Conservation (phyloP, 2,329 filamentous ascomycete genomes). For the Kalmusia sp. region DNA sequence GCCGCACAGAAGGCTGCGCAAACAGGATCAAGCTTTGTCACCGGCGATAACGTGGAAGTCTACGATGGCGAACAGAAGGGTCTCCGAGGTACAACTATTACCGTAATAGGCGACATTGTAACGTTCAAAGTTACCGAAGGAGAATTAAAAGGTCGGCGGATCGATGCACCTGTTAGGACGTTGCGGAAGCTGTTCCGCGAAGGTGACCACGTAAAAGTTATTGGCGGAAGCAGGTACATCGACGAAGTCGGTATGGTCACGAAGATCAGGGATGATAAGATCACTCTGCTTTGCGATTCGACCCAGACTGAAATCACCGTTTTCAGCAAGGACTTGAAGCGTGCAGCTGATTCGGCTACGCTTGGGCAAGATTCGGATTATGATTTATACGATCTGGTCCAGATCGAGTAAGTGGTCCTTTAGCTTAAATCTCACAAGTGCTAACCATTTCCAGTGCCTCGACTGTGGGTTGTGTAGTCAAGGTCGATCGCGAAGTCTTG, state of each 20-base stretch:
- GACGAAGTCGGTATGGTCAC: slow-evolving; percentile 98
- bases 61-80: slow-evolving; percentile 95
- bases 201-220: slow-evolving; percentile 98
- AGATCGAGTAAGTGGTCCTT: slow-evolving; percentile 72
- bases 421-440: slow-evolving; percentile 1
- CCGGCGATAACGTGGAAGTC: slow-evolving; percentile 95
- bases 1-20: slow-evolving; percentile 87
- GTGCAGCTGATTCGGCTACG: slow-evolving; percentile 90
- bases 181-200: slow-evolving; percentile 90
- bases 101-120: slow-evolving; percentile 90
- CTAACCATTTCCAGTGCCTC: slow-evolving; percentile 62
- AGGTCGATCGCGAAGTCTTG: slow-evolving; percentile 92
- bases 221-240: slow-evolving; percentile 90
- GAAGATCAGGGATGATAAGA: slow-evolving; percentile 87
- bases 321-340: slow-evolving; percentile 94
- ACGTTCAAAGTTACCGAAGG: slow-evolving; percentile 86
- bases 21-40: slow-evolving; percentile 82
- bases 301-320: slow-evolving; percentile 94
- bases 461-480: slow-evolving; percentile 91
- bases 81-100: slow-evolving; percentile 82
- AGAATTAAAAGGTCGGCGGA: slow-evolving; percentile 78
- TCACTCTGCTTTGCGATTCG: slow-evolving; percentile 92
- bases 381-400: slow-evolving; percentile 90
- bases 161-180: slow-evolving; percentile 91
- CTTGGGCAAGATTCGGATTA: slow-evolving; percentile 86